Evolutionary conservation across 2,329 filamentous ascomycete genomes (phyloP).

Genomic region (Arthrobotrys entomopaga): DNA sequence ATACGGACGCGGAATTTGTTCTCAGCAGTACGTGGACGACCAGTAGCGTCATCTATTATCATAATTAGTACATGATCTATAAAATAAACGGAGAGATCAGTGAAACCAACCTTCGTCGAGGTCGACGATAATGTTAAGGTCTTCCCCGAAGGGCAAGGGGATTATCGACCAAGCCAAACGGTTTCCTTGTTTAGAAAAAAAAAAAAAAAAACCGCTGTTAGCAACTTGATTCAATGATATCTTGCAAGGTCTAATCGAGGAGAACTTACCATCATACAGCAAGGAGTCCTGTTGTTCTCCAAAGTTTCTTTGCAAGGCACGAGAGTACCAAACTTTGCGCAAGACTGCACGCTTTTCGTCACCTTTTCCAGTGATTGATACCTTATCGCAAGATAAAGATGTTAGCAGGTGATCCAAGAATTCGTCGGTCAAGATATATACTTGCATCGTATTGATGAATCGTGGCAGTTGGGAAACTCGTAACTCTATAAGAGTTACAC

Average conservation of each 20-base stretch:
- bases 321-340: conserved; percentile 79
- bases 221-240: conserved; percentile 68
- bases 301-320: conserved; percentile 69
- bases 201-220: too few species aligned
- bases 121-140: conserved; percentile 72
- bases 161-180: conserved; percentile 81
- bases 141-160: conserved; percentile 63
- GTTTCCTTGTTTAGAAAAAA: conserved; percentile 71
- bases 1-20: conserved; percentile 73
- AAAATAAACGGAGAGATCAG: background rate
- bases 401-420: background rate
- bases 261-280: conserved; percentile 58
- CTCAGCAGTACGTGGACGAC: conserved; percentile 54
- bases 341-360: conserved; percentile 73
- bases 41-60: conserved; percentile 60
- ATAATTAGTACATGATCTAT: conserved; percentile 53
- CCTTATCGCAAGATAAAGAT: conserved; percentile 9
- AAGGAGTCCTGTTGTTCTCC: conserved; percentile 61
- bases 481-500: conserved; percentile 81
- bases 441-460: conserved; percentile 88
- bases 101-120: conserved; percentile 74
- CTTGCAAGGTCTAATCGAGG: conserved; percentile 60
- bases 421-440: conserved; percentile 57
- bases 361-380: conserved; percentile 64
- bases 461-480: conserved; percentile 68